Evolutionary conservation across 2,329 filamentous ascomycete species (phyloP).

Genomic region (Hymenoscyphus fructigenus): DNA sequence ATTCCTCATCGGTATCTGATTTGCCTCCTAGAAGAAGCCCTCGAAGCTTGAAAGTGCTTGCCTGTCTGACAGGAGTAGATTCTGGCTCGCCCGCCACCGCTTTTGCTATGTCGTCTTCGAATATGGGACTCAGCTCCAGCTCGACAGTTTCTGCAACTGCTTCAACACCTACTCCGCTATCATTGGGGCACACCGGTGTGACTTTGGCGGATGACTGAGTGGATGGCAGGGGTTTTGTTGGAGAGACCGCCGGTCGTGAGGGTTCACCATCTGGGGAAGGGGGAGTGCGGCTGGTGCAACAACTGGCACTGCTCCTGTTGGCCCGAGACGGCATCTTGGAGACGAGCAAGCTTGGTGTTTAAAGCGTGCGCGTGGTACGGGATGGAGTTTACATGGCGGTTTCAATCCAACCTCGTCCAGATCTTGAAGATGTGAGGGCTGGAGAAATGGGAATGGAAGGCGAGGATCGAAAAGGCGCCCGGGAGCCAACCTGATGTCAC

Average conservation of each 20-base stretch:
- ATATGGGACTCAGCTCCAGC: constrained; percentile 31
- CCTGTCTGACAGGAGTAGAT: constrained; percentile 7
- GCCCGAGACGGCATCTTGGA: constrained; percentile 5
- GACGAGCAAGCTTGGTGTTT: neutral
- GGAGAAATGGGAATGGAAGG: neutral
- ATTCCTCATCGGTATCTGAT: constrained; percentile 30
- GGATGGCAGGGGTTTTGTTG: neutral
- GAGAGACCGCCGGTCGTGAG: constrained; percentile 24
- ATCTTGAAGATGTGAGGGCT: neutral
- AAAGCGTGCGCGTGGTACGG: neutral
- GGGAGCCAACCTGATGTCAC: neutral
- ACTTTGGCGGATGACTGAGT: constrained; percentile 16
- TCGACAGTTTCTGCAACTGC: constrained; percentile 20
- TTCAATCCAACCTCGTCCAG: neutral
- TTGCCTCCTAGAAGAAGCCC: constrained; percentile 21
- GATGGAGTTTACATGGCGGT: neutral
- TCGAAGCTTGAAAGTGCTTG: constrained; percentile 15
- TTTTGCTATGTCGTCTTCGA: constrained; percentile 18
- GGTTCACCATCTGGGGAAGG: constrained; percentile 34
- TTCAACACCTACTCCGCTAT: neutral
- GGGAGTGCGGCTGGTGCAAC: constrained; percentile 31
- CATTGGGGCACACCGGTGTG: constrained; percentile 2
- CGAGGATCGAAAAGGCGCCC: neutral
- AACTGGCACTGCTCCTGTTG: constrained; percentile 17
- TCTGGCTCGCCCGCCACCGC: neutral